Evolutionary conservation across 345 rosid genomes (phyloP), one percentile per base, ranked within the genome.

Genomic region (Citrus medica): DNA sequence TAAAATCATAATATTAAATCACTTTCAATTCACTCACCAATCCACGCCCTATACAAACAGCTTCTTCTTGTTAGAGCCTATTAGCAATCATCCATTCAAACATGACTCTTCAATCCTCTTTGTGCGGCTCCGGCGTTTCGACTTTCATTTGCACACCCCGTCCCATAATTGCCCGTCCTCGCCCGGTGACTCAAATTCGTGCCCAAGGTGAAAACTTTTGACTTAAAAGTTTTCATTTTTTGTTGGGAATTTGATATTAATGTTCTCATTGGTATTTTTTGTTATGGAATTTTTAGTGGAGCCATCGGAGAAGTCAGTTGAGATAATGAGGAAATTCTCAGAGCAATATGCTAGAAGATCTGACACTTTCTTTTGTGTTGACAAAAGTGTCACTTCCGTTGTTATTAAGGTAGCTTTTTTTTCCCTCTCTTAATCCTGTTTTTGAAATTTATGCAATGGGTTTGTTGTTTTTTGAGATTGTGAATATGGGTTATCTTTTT

Each of bases 321-420:
- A 96, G 76, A 76, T 93, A 33, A 93, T 96, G 99, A 92, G 98
- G 89, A 96, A 96, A 82, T 96, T 96, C 90, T 96, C 99, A 0
- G 98, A 96, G 84, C 99, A 96, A 82, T 96, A 96, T 82, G 97
- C 97, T 61, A 94, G 97, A 77, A 90, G 86, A 74, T 96, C 99
- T 1, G 99, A 94, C 68, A 96, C 99, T 22, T 96, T 85, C 81
- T 96, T 96, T 87, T 93, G 99, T 77, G 88, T 86, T 5, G 99
- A 93, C 63, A 96, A 96, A 88, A 91, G 94, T 37, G 99, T 96
- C 72, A 93, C 99, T 73, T 83, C 99, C 69, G 99, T 96, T 69
- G 99, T 96, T 33, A 91, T 96, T 69, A 92, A 96, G 99, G 99
- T 93, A 68, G 17, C 35, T 4, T 73, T 64, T 38, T 4, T 28